These are phyloP conservation scores for Hydnum rufescens DNA, from an alignment of 768 basidiomycete species.

Conservation along the genomic window DNA sequence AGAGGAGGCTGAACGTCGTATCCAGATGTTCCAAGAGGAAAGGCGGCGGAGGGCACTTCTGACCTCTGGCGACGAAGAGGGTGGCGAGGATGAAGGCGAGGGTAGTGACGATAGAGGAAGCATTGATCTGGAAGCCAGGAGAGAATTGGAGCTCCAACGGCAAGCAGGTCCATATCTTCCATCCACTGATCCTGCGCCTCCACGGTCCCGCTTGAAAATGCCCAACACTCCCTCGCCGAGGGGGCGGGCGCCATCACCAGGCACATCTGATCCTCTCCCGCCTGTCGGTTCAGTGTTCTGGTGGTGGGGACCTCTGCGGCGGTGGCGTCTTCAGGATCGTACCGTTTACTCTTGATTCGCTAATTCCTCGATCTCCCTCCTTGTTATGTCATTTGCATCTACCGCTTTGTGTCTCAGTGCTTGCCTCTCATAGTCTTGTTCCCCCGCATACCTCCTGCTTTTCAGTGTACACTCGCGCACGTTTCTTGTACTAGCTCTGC, in stretches of 20 bases:
- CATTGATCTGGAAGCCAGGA: not conserved
- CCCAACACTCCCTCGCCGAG: not conserved
- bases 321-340: slow-evolving; percentile 60
- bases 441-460: too few species aligned
- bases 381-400: not conserved
- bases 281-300: slow-evolving; percentile 29
- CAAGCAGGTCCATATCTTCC: not conserved
- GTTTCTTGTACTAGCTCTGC: too few species aligned
- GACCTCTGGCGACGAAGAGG: slow-evolving; percentile 9
- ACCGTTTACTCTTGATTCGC: slow-evolving; percentile 31
- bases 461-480: too few species aligned
- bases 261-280: slow-evolving; percentile 1
- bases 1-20: slow-evolving; percentile 18
- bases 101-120: not conserved
- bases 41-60: slow-evolving; percentile 5
- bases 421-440: too few species aligned
- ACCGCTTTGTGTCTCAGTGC: not conserved
- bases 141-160: not conserved
- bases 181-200: not conserved
- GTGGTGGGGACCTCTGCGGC: slow-evolving; percentile 65
- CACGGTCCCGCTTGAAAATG: not conserved
- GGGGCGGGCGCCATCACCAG: not conserved
- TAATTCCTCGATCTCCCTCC: not conserved
- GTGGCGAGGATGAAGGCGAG: slow-evolving; percentile 9
- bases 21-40: slow-evolving; percentile 15